These are phyloP conservation scores for Iberis pinnata DNA, from an alignment of 345 rosid genomes.

Conservation along the genomic window DNA sequence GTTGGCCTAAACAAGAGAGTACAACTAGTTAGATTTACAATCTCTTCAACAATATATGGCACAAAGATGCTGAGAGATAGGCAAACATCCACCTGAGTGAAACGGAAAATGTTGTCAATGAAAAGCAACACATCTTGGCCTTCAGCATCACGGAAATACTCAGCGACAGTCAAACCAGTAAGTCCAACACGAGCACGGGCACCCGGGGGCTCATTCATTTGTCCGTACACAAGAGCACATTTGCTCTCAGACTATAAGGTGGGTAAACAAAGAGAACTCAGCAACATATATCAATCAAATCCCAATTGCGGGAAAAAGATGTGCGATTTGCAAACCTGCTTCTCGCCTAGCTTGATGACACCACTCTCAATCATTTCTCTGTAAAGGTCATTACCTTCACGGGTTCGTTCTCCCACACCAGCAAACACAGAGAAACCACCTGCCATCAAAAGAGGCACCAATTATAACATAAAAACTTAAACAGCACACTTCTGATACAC, in stretches of 20 bases:
- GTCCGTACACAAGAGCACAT: slow-evolving; percentile 95
- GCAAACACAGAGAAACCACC: slow-evolving; percentile 99
- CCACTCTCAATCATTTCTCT: slow-evolving; percentile 99
- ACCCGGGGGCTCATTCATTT: slow-evolving; percentile 99
- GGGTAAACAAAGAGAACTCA: not conserved
- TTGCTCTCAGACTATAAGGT: slow-evolving; percentile 70
- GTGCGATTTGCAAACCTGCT: slow-evolving; percentile 46
- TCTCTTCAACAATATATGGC: no score
- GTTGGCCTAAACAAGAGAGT: slow-evolving; percentile 58
- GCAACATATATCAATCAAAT: not conserved
- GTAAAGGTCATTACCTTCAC: slow-evolving; percentile 98
- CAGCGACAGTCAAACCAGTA: slow-evolving; percentile 90
- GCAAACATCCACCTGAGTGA: slow-evolving; percentile 52
- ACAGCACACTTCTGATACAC: not conserved
- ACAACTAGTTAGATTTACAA: no score
- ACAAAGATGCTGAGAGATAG: no score
- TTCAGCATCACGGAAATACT: slow-evolving; percentile 94
- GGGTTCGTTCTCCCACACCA: slow-evolving; percentile 97
- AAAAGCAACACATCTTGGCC: slow-evolving; percentile 98
- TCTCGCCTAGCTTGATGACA: slow-evolving; percentile 97
- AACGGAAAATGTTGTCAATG: slow-evolving; percentile 90
- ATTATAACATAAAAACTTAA: not conserved
- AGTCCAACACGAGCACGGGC: slow-evolving; percentile 99
- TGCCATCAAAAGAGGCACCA: slow-evolving; percentile 23
- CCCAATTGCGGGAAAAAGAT: not conserved